Evolutionary conservation across 371 early-diverging fungal genomes (phyloP).

Genomic region (Mucor sp.): DNA sequence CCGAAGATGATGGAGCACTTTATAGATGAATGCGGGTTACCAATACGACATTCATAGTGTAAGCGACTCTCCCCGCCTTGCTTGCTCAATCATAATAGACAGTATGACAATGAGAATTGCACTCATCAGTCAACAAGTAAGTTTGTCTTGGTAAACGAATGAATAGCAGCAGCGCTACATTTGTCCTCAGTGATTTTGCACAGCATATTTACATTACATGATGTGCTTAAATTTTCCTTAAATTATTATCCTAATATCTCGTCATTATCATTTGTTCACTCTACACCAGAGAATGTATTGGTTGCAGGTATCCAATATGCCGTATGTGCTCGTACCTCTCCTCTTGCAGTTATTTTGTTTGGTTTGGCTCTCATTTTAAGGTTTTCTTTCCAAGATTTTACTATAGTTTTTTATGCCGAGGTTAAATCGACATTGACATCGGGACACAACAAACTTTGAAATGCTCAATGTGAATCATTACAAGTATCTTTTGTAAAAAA

Average conservation of each 20-base stretch:
- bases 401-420: not conserved
- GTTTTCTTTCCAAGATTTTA: not conserved
- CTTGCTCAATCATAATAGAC: not conserved
- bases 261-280: not conserved
- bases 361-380: not conserved
- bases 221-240: not conserved
- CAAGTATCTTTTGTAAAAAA: too few species aligned
- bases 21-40: not conserved
- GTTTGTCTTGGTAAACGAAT: not conserved
- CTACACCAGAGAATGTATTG: not conserved
- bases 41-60: not conserved
- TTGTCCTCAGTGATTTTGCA: not conserved
- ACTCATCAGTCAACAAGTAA: not conserved
- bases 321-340: not conserved
- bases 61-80: not conserved
- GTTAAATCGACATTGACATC: not conserved
- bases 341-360: not conserved
- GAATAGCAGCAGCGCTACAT: not conserved
- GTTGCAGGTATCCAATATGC: not conserved
- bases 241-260: not conserved
- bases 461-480: too few species aligned
- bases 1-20: not conserved
- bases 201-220: not conserved
- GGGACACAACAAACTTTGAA: not conserved
- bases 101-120: not conserved